Evolutionary conservation across 192 early-diverging fungal species (phyloP).

Genomic region (Spinellus fusiger): DNA sequence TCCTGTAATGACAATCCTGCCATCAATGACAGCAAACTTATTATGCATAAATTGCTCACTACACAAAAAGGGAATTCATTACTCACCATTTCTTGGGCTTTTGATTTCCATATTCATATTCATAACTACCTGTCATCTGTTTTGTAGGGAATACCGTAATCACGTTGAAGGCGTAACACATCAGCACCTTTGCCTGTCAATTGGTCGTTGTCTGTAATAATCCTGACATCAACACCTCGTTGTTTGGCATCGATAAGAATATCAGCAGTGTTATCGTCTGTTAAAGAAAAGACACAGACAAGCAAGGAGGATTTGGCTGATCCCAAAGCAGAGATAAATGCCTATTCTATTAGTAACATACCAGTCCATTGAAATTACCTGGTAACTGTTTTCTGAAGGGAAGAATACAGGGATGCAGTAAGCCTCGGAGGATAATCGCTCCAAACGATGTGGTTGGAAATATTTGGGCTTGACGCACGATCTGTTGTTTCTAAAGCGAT

Average conservation of each 20-base stretch:
- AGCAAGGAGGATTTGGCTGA: slow-evolving; percentile 50
- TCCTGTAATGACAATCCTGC: slow-evolving; percentile 50
- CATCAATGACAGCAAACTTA: slow-evolving; percentile 66
- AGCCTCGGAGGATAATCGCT: slow-evolving; percentile 6
- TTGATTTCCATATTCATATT: not conserved
- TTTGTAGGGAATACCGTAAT: slow-evolving; percentile 26
- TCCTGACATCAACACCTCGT: slow-evolving; percentile 46
- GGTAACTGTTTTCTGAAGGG: slow-evolving; percentile 30
- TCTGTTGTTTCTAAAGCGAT: not conserved
- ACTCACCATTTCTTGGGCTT: not conserved
- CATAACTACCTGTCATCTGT: slow-evolving; percentile 16
- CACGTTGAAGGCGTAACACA: slow-evolving; percentile 6
- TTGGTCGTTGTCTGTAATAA: slow-evolving; percentile 61
- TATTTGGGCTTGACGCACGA: not conserved
- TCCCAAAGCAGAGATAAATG: slow-evolving; percentile 21
- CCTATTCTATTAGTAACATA: slow-evolving; percentile 1
- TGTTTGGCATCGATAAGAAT: slow-evolving; percentile 50
- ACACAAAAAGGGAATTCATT: not conserved
- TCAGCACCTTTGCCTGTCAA: slow-evolving; percentile 23
- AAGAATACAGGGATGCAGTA: slow-evolving; percentile 32
- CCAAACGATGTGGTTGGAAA: slow-evolving; percentile 12
- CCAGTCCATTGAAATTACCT: slow-evolving; percentile 1
- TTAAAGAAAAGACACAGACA: slow-evolving; percentile 64
- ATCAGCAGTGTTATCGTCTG: slow-evolving; percentile 60
- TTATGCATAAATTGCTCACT: slow-evolving; percentile 57